These are phyloP conservation scores for Periconia sp. DNA, from an alignment of 2,329 filamentous ascomycete genomes.

Conservation along the genomic window DNA sequence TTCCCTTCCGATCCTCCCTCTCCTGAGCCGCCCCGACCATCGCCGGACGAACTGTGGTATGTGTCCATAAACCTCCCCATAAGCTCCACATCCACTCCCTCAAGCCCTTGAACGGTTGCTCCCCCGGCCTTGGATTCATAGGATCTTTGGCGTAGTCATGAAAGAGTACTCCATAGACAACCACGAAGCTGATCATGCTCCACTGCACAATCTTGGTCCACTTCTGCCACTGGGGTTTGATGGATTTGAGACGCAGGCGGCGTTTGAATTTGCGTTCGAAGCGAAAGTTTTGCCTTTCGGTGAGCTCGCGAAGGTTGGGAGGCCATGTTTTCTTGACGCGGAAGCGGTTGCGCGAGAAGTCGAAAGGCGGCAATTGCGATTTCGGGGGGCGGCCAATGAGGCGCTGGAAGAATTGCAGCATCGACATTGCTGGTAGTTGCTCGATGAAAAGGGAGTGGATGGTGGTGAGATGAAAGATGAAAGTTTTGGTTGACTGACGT, in stretches of 20 bases:
- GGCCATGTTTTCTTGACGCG: slow-evolving; percentile 75
- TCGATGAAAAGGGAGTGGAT: not conserved
- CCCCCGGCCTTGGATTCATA: slow-evolving; percentile 33
- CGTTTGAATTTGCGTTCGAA: slow-evolving; percentile 80
- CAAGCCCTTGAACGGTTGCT: slow-evolving; percentile 33
- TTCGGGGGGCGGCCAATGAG: slow-evolving; percentile 50
- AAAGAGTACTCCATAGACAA: slow-evolving; percentile 61
- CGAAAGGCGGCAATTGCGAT: slow-evolving; percentile 34
- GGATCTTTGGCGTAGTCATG: slow-evolving; percentile 55
- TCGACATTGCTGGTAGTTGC: slow-evolving; percentile 8
- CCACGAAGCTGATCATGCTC: slow-evolving; percentile 50
- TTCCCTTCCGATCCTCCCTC: not conserved
- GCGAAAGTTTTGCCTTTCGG: slow-evolving; percentile 71
- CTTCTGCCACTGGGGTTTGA: slow-evolving; percentile 66
- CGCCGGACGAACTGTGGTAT: slow-evolving; percentile 9
- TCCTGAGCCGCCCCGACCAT: not conserved
- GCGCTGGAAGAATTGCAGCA: slow-evolving; percentile 48
- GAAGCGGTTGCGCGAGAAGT: slow-evolving; percentile 59
- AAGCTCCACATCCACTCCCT: slow-evolving; percentile 28
- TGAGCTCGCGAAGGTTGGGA: slow-evolving; percentile 71
- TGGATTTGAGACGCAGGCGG: slow-evolving; percentile 63
- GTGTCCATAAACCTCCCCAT: slow-evolving; percentile 32
- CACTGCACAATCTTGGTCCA: slow-evolving; percentile 65
- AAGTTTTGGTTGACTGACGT: slow-evolving; percentile 14
- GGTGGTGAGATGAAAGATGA: not conserved